Evolutionary conservation across 306 rosid species (phyloP).

Genomic region (Clitoria ternatea): DNA sequence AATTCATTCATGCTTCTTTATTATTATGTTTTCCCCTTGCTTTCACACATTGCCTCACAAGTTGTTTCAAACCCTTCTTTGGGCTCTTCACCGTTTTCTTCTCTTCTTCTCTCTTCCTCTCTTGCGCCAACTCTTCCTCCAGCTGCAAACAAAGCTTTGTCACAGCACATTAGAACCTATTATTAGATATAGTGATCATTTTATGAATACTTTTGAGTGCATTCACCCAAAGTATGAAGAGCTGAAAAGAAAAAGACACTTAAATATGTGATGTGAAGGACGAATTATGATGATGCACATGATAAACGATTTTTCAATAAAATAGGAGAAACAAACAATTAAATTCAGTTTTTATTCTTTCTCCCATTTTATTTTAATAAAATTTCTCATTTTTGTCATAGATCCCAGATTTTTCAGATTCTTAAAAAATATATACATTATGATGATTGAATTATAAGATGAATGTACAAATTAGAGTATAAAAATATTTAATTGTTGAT

Average conservation of each 20-base stretch:
- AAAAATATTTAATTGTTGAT: background rate
- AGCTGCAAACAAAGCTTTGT: constrained; percentile 55
- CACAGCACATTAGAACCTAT: background rate
- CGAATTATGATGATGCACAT: too few relatives aligned
- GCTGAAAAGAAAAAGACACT: background rate
- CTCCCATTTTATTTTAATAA: too few relatives aligned
- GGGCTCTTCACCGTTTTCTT: constrained; percentile 21
- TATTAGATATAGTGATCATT: background rate
- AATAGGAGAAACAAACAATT: too few relatives aligned
- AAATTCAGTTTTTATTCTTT: too few relatives aligned
- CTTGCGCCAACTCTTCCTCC: constrained; percentile 41
- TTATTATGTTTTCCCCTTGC: constrained; percentile 16
- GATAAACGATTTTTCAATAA: too few relatives aligned
- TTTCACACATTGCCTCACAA: constrained; percentile 43
- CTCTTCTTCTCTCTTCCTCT: constrained; percentile 28
- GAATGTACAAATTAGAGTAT: background rate
- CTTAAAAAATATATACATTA: too few relatives aligned
- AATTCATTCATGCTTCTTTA: background rate
- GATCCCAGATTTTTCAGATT: too few relatives aligned
- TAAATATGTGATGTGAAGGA: too few relatives aligned
- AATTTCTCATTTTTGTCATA: too few relatives aligned
- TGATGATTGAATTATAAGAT: too few relatives aligned
- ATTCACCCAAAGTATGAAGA: background rate
- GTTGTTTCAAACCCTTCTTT: constrained; percentile 47
- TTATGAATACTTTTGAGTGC: background rate